phyloP scores from a whole-genome alignment of 495 filamentous ascomycete genomes.

The Aspergillus cavernicola region DNA sequence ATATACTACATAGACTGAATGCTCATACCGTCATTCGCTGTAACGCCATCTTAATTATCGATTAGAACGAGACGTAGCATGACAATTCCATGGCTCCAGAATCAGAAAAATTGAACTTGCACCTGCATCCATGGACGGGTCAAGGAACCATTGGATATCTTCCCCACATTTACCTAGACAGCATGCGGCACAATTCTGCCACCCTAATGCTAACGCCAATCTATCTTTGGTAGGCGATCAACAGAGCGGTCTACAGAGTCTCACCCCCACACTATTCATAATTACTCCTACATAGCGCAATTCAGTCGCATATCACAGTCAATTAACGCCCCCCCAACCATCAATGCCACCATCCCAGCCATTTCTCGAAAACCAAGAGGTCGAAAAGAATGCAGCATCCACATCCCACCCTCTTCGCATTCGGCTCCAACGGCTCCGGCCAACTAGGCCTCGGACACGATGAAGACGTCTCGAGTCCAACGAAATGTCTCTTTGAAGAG shows the following conservation, averaged over 20 bases:
- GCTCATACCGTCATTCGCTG: neutral
- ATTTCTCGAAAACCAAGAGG: no score
- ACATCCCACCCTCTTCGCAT: constrained; percentile 75
- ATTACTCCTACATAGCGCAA: no score
- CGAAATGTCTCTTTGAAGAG: constrained; percentile 49
- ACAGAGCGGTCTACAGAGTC: neutral
- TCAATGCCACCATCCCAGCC: no score
- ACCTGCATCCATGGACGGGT: no score
- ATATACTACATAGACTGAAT: constrained; percentile 4
- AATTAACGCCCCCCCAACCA: no score
- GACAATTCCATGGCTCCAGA: neutral
- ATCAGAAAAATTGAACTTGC: no score
- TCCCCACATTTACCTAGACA: neutral
- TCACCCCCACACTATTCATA: neutral
- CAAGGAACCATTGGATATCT: no score
- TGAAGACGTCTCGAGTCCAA: constrained; percentile 68
- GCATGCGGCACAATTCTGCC: neutral
- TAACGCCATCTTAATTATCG: neutral
- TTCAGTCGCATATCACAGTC: no score
- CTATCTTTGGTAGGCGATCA: neutral
- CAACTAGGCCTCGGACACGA: constrained; percentile 78
- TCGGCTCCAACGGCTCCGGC: constrained; percentile 87
- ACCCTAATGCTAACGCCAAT: neutral
- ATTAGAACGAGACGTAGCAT: no score
- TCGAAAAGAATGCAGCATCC: no score